Evolutionary conservation across 495 filamentous ascomycete species (phyloP).

Genomic region (Pseudevernia furfuracea): DNA sequence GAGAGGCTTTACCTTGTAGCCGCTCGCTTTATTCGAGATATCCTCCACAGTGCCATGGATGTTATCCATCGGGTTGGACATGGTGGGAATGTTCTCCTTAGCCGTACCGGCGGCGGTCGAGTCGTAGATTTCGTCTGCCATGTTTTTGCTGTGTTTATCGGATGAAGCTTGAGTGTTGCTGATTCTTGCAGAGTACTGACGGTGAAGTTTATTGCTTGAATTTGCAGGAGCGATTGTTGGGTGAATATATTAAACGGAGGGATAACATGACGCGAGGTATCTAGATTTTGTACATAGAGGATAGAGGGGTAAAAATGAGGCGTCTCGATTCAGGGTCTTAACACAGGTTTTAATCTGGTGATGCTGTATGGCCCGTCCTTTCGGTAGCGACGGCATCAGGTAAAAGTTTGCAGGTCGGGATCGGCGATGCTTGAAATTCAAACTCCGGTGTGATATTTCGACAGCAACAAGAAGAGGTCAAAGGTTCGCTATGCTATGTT

Average conservation of each 20-base stretch:
- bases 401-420: background rate
- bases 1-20: constrained; percentile 17
- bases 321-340: background rate
- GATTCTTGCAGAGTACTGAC: background rate
- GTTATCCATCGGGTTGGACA: constrained; percentile 23
- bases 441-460: background rate
- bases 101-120: constrained; percentile 19
- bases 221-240: background rate
- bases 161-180: background rate
- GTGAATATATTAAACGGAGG: background rate
- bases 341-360: constrained; percentile 10
- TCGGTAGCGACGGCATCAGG: constrained; percentile 2
- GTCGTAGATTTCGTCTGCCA: constrained; percentile 19
- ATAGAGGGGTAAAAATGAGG: constrained; percentile 5
- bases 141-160: constrained; percentile 7
- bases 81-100: constrained; percentile 22
- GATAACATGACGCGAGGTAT: no score
- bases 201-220: background rate
- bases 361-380: constrained; percentile 6
- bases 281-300: background rate
- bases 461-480: background rate
- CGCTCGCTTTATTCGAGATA: constrained; percentile 22
- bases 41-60: constrained; percentile 23
- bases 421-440: constrained; percentile 1
- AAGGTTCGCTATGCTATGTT: no score